Percentiles rank a stretch among this genome's conserved stretches.
These are phyloP conservation scores for Trichoderma sp. DNA, from an alignment of 2,329 filamentous ascomycete species.

Conservation along the genomic window DNA sequence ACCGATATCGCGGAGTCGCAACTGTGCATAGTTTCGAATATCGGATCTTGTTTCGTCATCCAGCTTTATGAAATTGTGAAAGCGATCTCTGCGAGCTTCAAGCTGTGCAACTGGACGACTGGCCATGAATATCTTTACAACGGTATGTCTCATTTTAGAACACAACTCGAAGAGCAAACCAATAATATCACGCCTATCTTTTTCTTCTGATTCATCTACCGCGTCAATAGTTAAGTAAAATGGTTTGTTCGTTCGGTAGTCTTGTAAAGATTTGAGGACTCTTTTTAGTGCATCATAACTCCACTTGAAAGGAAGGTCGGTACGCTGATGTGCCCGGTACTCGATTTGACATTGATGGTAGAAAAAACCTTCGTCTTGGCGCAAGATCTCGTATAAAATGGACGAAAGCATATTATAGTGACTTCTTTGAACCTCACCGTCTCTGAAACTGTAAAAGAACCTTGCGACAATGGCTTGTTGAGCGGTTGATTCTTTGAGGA, in stretches of 20 bases:
- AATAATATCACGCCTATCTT: not conserved
- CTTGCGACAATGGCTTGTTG: not conserved
- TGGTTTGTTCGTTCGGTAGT: not conserved
- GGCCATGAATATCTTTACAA: not conserved
- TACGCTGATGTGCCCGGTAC: not conserved
- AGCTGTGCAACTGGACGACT: not conserved
- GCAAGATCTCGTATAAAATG: not conserved
- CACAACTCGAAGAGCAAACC: not conserved
- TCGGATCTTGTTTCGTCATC: not conserved
- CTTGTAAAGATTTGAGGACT: not conserved
- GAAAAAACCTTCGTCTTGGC: not conserved
- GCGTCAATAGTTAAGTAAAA: not conserved
- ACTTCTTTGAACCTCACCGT: not conserved
- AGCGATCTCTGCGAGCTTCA: not conserved
- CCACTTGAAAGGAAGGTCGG: not conserved
- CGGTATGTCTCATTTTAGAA: not conserved
- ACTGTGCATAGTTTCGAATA: not conserved
- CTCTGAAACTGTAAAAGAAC: conserved; percentile 1
- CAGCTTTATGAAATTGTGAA: not conserved
- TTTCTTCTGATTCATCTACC: not conserved
- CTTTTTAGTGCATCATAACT: not conserved
- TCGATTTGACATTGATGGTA: not conserved
- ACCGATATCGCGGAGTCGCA: not conserved
- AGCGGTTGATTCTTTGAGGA: accelerated
- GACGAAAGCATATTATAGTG: not conserved